Base-by-base conservation (phyloP, 331 rosid species). In the Cucumis variabilis region DNA sequence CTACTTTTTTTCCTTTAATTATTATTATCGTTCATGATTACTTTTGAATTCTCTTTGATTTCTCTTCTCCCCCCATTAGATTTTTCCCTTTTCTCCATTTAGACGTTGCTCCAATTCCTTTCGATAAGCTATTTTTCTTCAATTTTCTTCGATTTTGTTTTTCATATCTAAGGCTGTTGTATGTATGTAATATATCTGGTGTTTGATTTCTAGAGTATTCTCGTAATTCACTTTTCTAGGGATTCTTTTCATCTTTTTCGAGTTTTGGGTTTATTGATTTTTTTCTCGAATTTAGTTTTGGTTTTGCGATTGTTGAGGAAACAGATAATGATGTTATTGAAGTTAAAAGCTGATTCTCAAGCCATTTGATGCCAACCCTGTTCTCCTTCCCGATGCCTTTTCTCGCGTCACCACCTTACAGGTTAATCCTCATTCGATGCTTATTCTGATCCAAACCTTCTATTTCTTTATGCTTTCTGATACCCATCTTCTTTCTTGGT, bases 341-440 rank as follows among this genome's bases (percentile, higher is more conserved):
- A 78, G 44, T 24, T 80, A 15, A 25, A 50, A 78, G 84, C 66
- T 27, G 46, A 81, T 81, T 81, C 27, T n/a, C n/a, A n/a, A n/a
- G n/a, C 20, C 58, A 28, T 55, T 0, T 27, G 85, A 28, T 58
- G 0, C 11, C 27, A 27, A 81, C 20, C 58, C 58, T 58, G 58
- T 24, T 20, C 23, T 11, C 23, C 3, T 24, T 1, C 24, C 11
- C 3, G 85, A 27, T 9, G 6, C 53, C 24, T 77, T 46, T 77
- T 50, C 12, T 13, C 16, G 14, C 15, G 14, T 55, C 15, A 71
- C 92, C 79, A 89, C 73, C 37, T 89, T 94, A 51, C 96, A 86
- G 95, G 98, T 93, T 77, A 50, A 11, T 13, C 50, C 55, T 62
- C 19, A 50, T 62, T 74, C 24, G 20, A 6, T 69, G 67, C 8